Base-by-base conservation (phyloP, 2,329 filamentous ascomycete genomes). In the Thyridium curvatum region DNA sequence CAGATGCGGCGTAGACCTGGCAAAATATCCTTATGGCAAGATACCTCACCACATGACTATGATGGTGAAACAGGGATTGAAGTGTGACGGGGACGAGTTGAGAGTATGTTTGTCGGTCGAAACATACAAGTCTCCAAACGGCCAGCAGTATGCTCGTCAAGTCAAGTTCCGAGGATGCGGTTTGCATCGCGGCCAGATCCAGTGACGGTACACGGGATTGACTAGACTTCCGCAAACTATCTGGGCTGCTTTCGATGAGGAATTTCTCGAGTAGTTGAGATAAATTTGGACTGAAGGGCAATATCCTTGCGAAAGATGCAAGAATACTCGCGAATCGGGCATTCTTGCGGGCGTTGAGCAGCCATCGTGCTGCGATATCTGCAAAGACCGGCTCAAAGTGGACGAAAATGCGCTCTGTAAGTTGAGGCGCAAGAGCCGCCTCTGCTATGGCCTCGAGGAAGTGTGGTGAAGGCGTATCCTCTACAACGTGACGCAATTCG, bases 351-450 rank as follows among this genome's bases (percentile, higher is more conserved):
- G 65, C 51, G 56, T 66, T 59, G 52, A 71, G 68, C 33, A 84
- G 68, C 88, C 88, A 94, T 67, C 84, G 72, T 45, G 88, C 84
- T 61, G 84, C 87, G 36, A 94, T 70, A 60, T 96, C 90, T 50
- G 87, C 78, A 52, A 93, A 86, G 31, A 90, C 65, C 45, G 74
- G 68, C 56, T 86, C 80, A 60, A 90, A 89, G 53, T 84, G 74
- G 47, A 76, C 68, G 54, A 93, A 89, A 55, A 95, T 68, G 41
- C 69, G 69, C 54, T 87, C 79, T 52, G 87, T 91, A 59, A 79
- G 74, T 62, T 70, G 67, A 50, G 85, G 46, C 52, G 79, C 71
- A 54, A 94, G 74, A 41, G 86, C 79, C 43, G 80, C 76, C 51
- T 73, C 67, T 50, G 86, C 76, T 53, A 94, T 68, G 50, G 77